These are phyloP conservation scores for Chaetomiaceae sp. DNA, from an alignment of 2,329 filamentous ascomycete genomes.

Conservation along the genomic window DNA sequence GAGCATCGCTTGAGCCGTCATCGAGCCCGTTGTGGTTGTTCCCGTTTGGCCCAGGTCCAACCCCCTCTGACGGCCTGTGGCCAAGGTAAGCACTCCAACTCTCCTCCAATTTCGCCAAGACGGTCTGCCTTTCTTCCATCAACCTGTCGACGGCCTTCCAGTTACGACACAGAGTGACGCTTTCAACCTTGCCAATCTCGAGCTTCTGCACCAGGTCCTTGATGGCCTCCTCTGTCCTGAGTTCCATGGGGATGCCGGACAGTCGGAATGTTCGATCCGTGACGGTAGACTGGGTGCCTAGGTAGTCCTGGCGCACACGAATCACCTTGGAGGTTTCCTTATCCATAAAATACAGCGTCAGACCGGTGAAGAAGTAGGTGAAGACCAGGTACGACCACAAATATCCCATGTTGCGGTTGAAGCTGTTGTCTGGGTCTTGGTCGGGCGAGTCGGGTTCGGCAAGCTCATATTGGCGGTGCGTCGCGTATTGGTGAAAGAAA, in stretches of 20 bases:
- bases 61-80: slow-evolving; percentile 44
- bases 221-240: slow-evolving; percentile 78
- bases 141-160: slow-evolving; percentile 79
- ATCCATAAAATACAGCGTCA: slow-evolving; percentile 80
- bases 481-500: slow-evolving; percentile 15
- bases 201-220: slow-evolving; percentile 83
- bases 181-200: slow-evolving; percentile 84
- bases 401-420: slow-evolving; percentile 47
- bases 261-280: slow-evolving; percentile 91
- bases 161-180: slow-evolving; percentile 77
- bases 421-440: slow-evolving; percentile 30
- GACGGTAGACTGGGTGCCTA: slow-evolving; percentile 90
- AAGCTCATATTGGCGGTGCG: slow-evolving; percentile 2
- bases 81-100: slow-evolving; percentile 77
- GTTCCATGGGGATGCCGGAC: slow-evolving; percentile 75
- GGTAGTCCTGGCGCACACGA: slow-evolving; percentile 78
- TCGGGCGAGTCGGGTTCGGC: slow-evolving; percentile 21
- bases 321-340: slow-evolving; percentile 82
- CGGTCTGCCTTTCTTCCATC: slow-evolving; percentile 60
- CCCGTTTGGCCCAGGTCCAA: slow-evolving; percentile 25
- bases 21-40: slow-evolving; percentile 11
- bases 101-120: slow-evolving; percentile 72
- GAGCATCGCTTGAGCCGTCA: slow-evolving; percentile 30
- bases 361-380: slow-evolving; percentile 81
- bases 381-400: slow-evolving; percentile 95